Conservation (phyloP, 1,284 basidiomycete genomes). For the Acaromyces ingoldii region DNA sequence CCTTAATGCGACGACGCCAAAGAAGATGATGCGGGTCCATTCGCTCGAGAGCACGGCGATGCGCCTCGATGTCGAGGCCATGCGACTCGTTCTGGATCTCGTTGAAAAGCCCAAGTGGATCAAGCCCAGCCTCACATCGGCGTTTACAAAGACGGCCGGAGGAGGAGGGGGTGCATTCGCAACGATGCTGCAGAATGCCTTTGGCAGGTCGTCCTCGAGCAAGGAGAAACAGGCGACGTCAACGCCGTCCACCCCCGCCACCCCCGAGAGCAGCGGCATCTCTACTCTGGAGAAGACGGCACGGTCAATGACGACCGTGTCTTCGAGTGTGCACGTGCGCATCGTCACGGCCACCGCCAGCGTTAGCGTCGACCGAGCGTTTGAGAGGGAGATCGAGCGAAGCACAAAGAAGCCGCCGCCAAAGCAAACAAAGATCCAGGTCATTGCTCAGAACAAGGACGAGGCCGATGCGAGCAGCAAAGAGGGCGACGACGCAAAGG, state of each 20-base stretch:
- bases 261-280: background rate
- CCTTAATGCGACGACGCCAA: slow-evolving; percentile 53
- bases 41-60: slow-evolving; percentile 68
- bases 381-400: slow-evolving; percentile 73
- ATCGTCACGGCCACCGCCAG: slow-evolving; percentile 77
- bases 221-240: slow-evolving; percentile 13
- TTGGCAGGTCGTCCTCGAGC: slow-evolving; percentile 51
- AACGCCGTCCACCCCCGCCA: background rate
- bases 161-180: slow-evolving; percentile 27
- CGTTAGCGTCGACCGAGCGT: slow-evolving; percentile 68
- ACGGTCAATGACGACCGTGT: slow-evolving; percentile 19
- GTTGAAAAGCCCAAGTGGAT: slow-evolving; percentile 64
- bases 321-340: slow-evolving; percentile 68
- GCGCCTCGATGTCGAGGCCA: slow-evolving; percentile 73
- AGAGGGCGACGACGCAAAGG: slow-evolving; percentile 23
- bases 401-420: slow-evolving; percentile 96
- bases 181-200: slow-evolving; percentile 49
- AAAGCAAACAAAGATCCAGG: slow-evolving; percentile 66
- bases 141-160: slow-evolving; percentile 42
- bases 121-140: slow-evolving; percentile 28
- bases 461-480: slow-evolving; percentile 65
- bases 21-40: slow-evolving; percentile 65
- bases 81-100: slow-evolving; percentile 63
- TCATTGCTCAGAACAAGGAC: slow-evolving; percentile 87
- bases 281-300: slow-evolving; percentile 10